These are phyloP conservation scores for Trichosporon faecale DNA, from an alignment of 1,284 basidiomycete genomes.

Conservation along the genomic window DNA sequence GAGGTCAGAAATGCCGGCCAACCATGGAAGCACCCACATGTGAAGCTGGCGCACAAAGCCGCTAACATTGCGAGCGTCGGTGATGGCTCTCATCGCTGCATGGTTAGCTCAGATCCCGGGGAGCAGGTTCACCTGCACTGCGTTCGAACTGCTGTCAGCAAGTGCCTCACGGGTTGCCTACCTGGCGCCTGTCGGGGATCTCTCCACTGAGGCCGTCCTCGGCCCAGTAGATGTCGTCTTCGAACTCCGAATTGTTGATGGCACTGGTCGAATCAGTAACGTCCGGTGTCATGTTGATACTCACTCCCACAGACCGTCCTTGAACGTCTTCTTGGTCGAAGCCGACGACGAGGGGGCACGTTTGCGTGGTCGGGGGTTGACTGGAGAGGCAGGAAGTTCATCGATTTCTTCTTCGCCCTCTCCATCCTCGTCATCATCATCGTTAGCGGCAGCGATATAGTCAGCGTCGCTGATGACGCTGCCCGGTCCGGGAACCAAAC, in stretches of 20 bases:
- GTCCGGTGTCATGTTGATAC: neutral
- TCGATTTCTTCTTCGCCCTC: neutral
- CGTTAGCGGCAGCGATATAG: neutral
- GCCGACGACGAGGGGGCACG: neutral
- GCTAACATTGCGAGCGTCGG: conserved; percentile 18
- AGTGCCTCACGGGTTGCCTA: neutral
- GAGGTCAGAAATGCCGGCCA: neutral
- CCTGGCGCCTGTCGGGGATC: conserved; percentile 16
- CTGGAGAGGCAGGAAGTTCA: neutral
- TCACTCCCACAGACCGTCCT: conserved; percentile 24
- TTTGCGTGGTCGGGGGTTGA: neutral
- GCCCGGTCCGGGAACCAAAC: neutral
- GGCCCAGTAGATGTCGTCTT: conserved; percentile 16
- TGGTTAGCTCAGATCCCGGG: neutral
- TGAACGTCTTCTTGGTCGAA: conserved; percentile 15
- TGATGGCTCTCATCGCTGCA: conserved; percentile 23
- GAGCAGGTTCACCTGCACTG: conserved; percentile 12
- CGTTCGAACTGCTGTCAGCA: conserved; percentile 19
- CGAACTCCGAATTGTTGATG: conserved; percentile 17
- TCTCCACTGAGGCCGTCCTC: conserved; percentile 13
- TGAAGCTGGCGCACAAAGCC: conserved; percentile 26
- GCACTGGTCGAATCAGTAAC: neutral
- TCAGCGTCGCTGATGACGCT: conserved; percentile 10
- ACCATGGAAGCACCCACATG: conserved; percentile 13
- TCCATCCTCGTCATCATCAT: neutral